Conservation (phyloP, 371 early-diverging fungal species). For the Fennellomyces sp. region DNA sequence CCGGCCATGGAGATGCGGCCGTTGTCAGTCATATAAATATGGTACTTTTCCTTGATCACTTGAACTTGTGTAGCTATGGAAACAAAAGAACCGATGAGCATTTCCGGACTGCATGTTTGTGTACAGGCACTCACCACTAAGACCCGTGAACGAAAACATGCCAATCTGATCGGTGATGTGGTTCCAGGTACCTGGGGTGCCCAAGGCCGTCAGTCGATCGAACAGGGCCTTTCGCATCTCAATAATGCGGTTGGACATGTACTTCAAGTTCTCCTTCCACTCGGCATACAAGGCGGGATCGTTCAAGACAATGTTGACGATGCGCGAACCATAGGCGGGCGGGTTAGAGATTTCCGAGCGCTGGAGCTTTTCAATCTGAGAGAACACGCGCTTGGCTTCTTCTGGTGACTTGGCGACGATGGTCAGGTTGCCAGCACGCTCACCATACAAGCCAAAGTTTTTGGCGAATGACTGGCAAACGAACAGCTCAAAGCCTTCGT, state of each 20-base stretch:
- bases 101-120: too few species aligned
- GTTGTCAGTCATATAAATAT: slow-evolving; percentile 91
- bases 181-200: slow-evolving; percentile 93
- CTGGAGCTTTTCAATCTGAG: slow-evolving; percentile 84
- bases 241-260: slow-evolving; percentile 90
- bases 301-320: slow-evolving; percentile 86
- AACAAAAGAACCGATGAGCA: not conserved
- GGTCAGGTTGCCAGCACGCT: slow-evolving; percentile 88
- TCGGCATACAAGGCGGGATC: slow-evolving; percentile 77
- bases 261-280: slow-evolving; percentile 80
- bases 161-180: slow-evolving; percentile 95
- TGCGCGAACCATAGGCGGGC: slow-evolving; percentile 87
- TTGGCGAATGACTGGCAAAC: slow-evolving; percentile 93
- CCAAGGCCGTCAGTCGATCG: slow-evolving; percentile 62
- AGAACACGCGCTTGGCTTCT: slow-evolving; percentile 59
- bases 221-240: slow-evolving; percentile 80
- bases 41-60: slow-evolving; percentile 81
- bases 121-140: slow-evolving; percentile 63
- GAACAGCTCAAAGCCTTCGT: slow-evolving; percentile 88
- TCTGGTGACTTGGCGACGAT: slow-evolving; percentile 66
- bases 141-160: slow-evolving; percentile 96
- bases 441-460: slow-evolving; percentile 96
- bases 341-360: slow-evolving; percentile 90
- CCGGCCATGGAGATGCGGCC: slow-evolving; percentile 97
- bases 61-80: slow-evolving; percentile 64